A percentile compares a stretch with the other conserved stretches of the same genome.
Evolutionary conservation across 768 basidiomycete species (phyloP).

Genomic region (Mycena venus): DNA sequence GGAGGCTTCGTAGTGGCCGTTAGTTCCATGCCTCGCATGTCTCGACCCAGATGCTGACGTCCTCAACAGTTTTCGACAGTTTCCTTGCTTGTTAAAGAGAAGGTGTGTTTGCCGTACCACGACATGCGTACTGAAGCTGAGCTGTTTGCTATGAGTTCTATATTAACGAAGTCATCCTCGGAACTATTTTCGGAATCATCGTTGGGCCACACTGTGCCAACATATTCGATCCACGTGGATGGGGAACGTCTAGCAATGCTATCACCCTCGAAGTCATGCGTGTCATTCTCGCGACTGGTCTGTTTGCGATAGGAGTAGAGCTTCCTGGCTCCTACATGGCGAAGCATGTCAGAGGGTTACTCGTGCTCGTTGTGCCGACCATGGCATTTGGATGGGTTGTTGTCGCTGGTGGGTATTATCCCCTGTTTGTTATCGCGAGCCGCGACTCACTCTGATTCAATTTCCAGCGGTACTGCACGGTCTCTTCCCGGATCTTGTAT

Average conservation of each 20-base stretch:
- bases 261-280: slow-evolving; percentile 94
- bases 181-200: slow-evolving; percentile 76
- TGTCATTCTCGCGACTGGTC: slow-evolving; percentile 89
- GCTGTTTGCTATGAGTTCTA: slow-evolving; percentile 68
- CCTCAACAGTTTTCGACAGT: slow-evolving; percentile 81
- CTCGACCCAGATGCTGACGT: not conserved
- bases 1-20: slow-evolving; percentile 53
- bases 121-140: not conserved
- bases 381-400: slow-evolving; percentile 91
- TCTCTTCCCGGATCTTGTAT: slow-evolving; percentile 80
- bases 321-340: slow-evolving; percentile 88
- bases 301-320: slow-evolving; percentile 97
- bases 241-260: slow-evolving; percentile 65
- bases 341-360: slow-evolving; percentile 79
- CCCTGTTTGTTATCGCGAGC: not conserved
- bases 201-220: slow-evolving; percentile 82
- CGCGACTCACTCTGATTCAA: not conserved
- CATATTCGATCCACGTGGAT: slow-evolving; percentile 83
- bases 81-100: slow-evolving; percentile 87
- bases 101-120: slow-evolving; percentile 53
- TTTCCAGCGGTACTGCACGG: slow-evolving; percentile 70
- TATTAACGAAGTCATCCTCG: slow-evolving; percentile 94
- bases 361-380: slow-evolving; percentile 83
- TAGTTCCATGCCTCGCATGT: slow-evolving; percentile 10
- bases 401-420: slow-evolving; percentile 65